A percentile compares a stretch with the other conserved stretches of the same genome.
These are phyloP conservation scores for Alternaria sp. DNA, from an alignment of 2,329 filamentous ascomycete genomes.

Conservation along the genomic window DNA sequence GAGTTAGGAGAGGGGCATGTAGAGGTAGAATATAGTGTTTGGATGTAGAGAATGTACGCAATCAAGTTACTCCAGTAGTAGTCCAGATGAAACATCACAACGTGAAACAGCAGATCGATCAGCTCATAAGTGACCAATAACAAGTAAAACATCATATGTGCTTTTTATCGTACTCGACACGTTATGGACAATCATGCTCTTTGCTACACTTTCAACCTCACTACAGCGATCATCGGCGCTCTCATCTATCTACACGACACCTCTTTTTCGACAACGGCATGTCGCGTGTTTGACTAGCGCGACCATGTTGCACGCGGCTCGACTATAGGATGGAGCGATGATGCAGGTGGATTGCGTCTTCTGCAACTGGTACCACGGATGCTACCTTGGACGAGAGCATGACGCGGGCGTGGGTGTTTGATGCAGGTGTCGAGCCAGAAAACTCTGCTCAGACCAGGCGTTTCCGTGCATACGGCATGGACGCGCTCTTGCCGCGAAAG, in stretches of 20 bases:
- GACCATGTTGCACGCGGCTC: neutral
- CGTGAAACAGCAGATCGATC: neutral
- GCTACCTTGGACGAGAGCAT: neutral
- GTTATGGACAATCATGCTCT: neutral
- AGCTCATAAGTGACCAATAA: neutral
- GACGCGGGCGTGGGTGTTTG: slow-evolving; percentile 2
- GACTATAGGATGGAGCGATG: neutral
- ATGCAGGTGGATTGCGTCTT: neutral
- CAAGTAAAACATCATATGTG: neutral
- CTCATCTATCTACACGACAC: neutral
- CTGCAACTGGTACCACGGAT: neutral
- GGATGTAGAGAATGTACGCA: neutral
- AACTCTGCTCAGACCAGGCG: slow-evolving; percentile 18
- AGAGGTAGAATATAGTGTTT: neutral
- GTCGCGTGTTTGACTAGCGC: neutral
- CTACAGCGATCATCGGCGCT: neutral
- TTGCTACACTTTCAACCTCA: neutral
- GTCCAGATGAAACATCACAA: neutral
- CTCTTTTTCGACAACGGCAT: neutral
- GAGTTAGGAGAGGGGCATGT: slow-evolving; percentile 12
- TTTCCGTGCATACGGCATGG: slow-evolving; percentile 19
- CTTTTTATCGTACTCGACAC: neutral
- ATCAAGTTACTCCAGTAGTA: neutral
- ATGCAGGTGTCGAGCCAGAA: slow-evolving; percentile 12
- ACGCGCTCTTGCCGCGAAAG: slow-evolving; percentile 13